A percentile compares a stretch with the other conserved stretches of the same genome.
Evolutionary conservation across 768 basidiomycete genomes (phyloP).

Genomic region (Tylopilus rubrobrunneus): DNA sequence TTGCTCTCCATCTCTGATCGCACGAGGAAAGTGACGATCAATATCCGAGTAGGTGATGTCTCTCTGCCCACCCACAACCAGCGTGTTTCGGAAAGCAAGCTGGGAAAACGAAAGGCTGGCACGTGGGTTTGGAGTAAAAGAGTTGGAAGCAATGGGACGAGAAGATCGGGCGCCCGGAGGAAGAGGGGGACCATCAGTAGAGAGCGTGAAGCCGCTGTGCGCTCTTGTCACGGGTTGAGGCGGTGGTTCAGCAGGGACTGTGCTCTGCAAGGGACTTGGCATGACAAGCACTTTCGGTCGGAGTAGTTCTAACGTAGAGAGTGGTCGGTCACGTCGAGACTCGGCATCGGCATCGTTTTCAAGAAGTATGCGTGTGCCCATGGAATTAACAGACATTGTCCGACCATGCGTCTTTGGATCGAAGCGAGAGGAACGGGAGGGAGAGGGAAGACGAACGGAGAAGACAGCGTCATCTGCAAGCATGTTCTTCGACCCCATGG

Average conservation of each 20-base stretch:
- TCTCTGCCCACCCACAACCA: conserved; percentile 64
- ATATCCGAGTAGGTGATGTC: conserved; percentile 61
- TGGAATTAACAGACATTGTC: conserved; percentile 59
- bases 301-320: conserved; percentile 74
- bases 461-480: conserved; percentile 59
- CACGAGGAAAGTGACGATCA: conserved; percentile 61
- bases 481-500: conserved; percentile 30
- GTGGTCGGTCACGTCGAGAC: conserved; percentile 47
- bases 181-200: conserved; percentile 63
- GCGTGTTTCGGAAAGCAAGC: conserved; percentile 79
- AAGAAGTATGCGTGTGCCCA: conserved; percentile 60
- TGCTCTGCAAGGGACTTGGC: conserved; percentile 79
- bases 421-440: conserved; percentile 62
- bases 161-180: conserved; percentile 68
- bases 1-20: conserved; percentile 77
- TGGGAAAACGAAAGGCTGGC: conserved; percentile 72
- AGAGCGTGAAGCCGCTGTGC: conserved; percentile 58
- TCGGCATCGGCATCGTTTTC: conserved; percentile 46
- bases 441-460: conserved; percentile 60
- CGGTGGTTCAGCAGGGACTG: conserved; percentile 31
- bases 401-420: conserved; percentile 76
- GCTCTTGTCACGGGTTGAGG: conserved; percentile 33
- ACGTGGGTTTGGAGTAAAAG: conserved; percentile 77
- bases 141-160: conserved; percentile 52
- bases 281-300: conserved; percentile 92